A percentile compares a stretch with the other conserved stretches of the same genome.
These are phyloP conservation scores for Cystobasidium ongulense DNA, from an alignment of 768 basidiomycete species.

Conservation along the genomic window DNA sequence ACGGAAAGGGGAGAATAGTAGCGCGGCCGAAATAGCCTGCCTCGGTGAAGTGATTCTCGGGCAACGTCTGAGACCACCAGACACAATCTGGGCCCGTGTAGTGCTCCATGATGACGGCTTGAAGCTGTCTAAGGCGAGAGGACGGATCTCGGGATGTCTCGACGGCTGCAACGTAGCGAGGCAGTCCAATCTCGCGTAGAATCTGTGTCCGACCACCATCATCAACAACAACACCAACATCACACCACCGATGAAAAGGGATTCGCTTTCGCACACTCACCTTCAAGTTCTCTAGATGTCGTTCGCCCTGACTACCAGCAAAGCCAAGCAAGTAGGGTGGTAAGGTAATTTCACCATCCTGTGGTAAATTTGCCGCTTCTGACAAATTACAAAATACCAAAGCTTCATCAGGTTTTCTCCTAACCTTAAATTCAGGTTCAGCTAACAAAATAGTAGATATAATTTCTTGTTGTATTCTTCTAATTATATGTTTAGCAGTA, in stretches of 20 bases:
- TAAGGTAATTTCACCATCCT: conserved; percentile 49
- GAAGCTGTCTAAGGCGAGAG: conserved; percentile 50
- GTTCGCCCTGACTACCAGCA: conserved; percentile 57
- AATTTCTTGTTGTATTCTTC: conserved; percentile 73
- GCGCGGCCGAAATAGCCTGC: conserved; percentile 62
- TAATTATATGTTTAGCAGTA: conserved; percentile 51
- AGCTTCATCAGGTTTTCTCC: conserved; percentile 48
- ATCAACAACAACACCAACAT: not conserved
- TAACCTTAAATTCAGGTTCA: conserved; percentile 55
- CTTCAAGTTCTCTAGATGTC: conserved; percentile 72
- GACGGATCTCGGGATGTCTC: conserved; percentile 50
- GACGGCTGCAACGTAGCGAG: conserved; percentile 54
- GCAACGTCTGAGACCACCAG: conserved; percentile 48
- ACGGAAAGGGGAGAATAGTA: conserved; percentile 74
- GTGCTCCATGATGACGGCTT: conserved; percentile 53
- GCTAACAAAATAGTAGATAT: conserved; percentile 61
- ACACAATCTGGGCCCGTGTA: conserved; percentile 66
- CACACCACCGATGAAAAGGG: not conserved
- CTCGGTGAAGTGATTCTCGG: conserved; percentile 43
- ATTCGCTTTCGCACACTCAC: conserved; percentile 45
- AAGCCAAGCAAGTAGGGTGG: conserved; percentile 66
- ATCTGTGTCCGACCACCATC: conserved; percentile 55
- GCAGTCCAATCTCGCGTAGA: conserved; percentile 60
- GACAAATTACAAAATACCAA: conserved; percentile 54
- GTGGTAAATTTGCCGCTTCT: conserved; percentile 44